Evolutionary conservation across 1,284 basidiomycete species (phyloP).

Genomic region (Pulveroboletus sp.): DNA sequence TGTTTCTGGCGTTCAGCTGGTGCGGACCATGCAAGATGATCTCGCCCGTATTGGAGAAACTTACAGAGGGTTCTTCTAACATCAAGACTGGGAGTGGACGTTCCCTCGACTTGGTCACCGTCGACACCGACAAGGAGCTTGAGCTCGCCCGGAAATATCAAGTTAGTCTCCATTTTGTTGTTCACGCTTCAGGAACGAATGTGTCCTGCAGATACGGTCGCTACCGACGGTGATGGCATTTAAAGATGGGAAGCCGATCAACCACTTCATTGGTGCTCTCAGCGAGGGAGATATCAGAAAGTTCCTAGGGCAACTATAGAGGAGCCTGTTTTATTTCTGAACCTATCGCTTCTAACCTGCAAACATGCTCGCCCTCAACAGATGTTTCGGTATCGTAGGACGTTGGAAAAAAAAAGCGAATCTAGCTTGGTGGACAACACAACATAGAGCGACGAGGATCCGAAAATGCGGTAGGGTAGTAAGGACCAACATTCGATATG

Average conservation of each 20-base stretch:
- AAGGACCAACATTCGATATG: slow-evolving; percentile 20
- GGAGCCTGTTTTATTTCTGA: slow-evolving; percentile 16
- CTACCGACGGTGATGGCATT: slow-evolving; percentile 76
- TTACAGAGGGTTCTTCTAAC: slow-evolving; percentile 47
- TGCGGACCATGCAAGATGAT: slow-evolving; percentile 71
- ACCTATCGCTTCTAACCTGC: not conserved
- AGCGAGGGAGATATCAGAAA: slow-evolving; percentile 48
- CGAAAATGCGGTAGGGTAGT: slow-evolving; percentile 13
- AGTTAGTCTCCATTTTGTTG: slow-evolving; percentile 37
- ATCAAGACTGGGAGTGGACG: slow-evolving; percentile 53
- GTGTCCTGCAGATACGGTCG: slow-evolving; percentile 50
- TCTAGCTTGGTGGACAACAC: slow-evolving; percentile 14
- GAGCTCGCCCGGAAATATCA: slow-evolving; percentile 51
- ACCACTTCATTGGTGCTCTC: slow-evolving; percentile 63
- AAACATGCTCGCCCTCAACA: slow-evolving; percentile 3
- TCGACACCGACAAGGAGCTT: slow-evolving; percentile 60
- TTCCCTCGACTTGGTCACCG: slow-evolving; percentile 65
- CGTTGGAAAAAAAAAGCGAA: not conserved
- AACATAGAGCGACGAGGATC: slow-evolving; percentile 21
- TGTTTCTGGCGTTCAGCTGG: slow-evolving; percentile 51
- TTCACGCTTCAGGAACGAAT: not conserved
- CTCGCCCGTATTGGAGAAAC: slow-evolving; percentile 61
- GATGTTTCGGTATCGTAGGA: slow-evolving; percentile 17
- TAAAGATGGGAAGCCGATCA: slow-evolving; percentile 54
- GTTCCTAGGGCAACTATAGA: slow-evolving; percentile 49